phyloP scores from a whole-genome alignment of 140 eudicot genomes.

The Erigeron philadelphicus region DNA sequence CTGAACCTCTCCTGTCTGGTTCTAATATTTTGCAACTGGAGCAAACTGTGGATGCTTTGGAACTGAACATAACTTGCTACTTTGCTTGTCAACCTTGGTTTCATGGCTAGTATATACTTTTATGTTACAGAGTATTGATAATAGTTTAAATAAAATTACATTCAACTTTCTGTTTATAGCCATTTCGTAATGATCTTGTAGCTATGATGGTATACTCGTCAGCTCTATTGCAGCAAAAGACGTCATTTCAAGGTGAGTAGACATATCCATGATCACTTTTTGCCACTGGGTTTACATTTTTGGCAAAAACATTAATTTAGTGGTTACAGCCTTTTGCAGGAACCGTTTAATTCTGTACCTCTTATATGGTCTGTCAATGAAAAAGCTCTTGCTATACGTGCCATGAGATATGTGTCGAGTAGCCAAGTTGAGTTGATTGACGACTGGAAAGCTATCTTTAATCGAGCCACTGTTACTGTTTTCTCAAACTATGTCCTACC shows the following conservation, averaged over 20 bases:
- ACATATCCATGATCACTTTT: not conserved
- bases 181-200: slow-evolving; percentile 35
- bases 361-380: slow-evolving; percentile 85
- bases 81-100: not conserved
- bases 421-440: slow-evolving; percentile 51
- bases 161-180: slow-evolving; percentile 3
- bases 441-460: slow-evolving; percentile 61
- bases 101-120: not conserved
- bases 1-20: slow-evolving; percentile 1
- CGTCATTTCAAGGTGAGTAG: slow-evolving; percentile 54
- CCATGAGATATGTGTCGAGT: slow-evolving; percentile 41
- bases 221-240: slow-evolving; percentile 65
- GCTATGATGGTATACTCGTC: slow-evolving; percentile 85
- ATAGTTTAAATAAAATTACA: not conserved
- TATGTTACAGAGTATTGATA: not conserved
- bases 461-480: slow-evolving; percentile 71
- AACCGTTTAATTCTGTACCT: slow-evolving; percentile 83
- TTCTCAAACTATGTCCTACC: slow-evolving; percentile 79
- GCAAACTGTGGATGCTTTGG: not conserved
- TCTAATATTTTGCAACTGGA: not conserved
- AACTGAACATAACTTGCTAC: not conserved
- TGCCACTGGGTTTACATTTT: not conserved
- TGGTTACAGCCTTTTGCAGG: slow-evolving; percentile 85
- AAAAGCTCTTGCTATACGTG: slow-evolving; percentile 52
- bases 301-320: slow-evolving; percentile 28